Evolutionary conservation across 208 protist genomes (phyloP).

Genomic region (Wallacemonas sp.): DNA sequence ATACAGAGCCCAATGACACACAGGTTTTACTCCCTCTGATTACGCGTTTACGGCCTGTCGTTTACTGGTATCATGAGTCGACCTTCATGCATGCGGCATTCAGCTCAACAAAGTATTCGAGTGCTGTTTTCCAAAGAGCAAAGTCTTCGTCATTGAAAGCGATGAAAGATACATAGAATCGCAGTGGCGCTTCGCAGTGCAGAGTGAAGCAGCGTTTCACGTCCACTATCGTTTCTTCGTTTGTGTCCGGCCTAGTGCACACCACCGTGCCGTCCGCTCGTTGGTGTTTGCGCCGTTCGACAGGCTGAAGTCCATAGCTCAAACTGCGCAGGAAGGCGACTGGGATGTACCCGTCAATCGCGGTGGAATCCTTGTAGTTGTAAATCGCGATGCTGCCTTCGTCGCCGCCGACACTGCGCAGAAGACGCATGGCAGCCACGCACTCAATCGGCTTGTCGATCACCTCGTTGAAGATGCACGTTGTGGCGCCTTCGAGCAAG

Average conservation of each 20-base stretch:
- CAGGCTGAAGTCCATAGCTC: conserved; percentile 31
- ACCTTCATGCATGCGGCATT: conserved; percentile 7
- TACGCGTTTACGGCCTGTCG: too few species aligned
- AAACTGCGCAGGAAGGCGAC: conserved; percentile 41
- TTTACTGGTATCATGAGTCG: not conserved
- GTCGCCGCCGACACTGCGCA: conserved; percentile 36
- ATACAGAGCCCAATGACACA: too few species aligned
- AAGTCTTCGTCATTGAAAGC: conserved; percentile 37
- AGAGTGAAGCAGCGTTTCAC: conserved; percentile 46
- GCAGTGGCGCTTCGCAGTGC: conserved; percentile 43
- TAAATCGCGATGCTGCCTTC: conserved; percentile 59
- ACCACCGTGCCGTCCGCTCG: conserved; percentile 25
- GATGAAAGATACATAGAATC: conserved; percentile 62
- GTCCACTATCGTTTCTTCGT: conserved; percentile 4
- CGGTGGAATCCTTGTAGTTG: conserved; percentile 20
- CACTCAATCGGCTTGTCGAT: conserved; percentile 32
- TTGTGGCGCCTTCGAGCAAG: conserved; percentile 29
- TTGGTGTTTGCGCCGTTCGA: conserved; percentile 22
- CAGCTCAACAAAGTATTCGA: conserved; percentile 45
- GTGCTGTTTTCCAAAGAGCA: conserved; percentile 30
- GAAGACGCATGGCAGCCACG: conserved; percentile 36
- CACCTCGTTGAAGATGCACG: conserved; percentile 57
- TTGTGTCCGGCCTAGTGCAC: conserved; percentile 13
- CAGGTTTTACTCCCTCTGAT: too few species aligned
- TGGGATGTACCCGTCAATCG: conserved; percentile 58